Evolutionary conservation across 306 rosid genomes (phyloP).

Genomic region (Betula pendula): DNA sequence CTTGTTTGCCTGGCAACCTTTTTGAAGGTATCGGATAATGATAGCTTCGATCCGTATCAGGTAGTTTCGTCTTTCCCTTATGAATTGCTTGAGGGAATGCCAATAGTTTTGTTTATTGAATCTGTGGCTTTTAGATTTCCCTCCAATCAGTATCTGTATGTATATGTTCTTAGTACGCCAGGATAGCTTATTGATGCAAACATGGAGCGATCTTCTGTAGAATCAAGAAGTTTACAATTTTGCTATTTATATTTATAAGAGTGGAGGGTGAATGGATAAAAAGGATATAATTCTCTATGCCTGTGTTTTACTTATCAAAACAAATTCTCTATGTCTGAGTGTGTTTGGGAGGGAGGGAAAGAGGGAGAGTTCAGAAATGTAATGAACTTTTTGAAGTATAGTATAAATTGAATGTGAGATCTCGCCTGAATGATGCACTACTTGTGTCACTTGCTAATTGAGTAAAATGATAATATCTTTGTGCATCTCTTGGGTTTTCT

Average conservation of each 20-base stretch:
- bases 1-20: slow-evolving; percentile 97
- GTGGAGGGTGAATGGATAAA: neutral
- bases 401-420: neutral
- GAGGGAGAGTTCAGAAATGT: neutral
- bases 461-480: neutral
- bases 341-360: neutral
- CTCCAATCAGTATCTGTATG: neutral
- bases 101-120: neutral
- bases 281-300: neutral
- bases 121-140: neutral
- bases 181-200: neutral
- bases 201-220: neutral
- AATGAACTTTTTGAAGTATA: neutral
- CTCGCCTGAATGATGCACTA: neutral
- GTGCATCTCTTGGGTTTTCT: neutral
- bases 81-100: neutral
- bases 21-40: slow-evolving; percentile 93
- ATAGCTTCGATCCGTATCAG: slow-evolving; percentile 96
- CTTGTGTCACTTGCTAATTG: neutral
- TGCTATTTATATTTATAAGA: neutral
- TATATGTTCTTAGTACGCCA: neutral
- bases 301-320: too few species aligned
- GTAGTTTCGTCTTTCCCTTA: slow-evolving; percentile 35
- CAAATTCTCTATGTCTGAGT: neutral
- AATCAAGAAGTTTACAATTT: neutral